phyloP scores from a whole-genome alignment of 345 rosid species.

The Ricinus communis region DNA sequence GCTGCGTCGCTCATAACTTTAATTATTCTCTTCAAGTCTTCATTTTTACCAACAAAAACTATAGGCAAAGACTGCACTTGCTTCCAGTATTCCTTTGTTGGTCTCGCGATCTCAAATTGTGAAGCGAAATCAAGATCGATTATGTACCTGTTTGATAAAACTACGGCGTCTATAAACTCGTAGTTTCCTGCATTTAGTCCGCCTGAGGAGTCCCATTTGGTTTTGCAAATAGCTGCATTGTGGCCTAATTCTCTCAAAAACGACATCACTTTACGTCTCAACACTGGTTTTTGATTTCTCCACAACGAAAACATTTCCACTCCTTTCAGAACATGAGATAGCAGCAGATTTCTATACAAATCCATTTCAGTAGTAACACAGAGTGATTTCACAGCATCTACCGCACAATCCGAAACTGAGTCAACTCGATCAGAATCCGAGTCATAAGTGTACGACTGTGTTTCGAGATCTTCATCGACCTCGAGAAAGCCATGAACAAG shows the following conservation, averaged over 20 bases:
- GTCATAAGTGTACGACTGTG: slow-evolving; percentile 15
- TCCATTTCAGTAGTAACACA: slow-evolving; percentile 28
- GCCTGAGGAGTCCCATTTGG: slow-evolving; percentile 69
- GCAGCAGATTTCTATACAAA: slow-evolving; percentile 42
- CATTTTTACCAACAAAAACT: slow-evolving; percentile 57
- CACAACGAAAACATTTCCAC: slow-evolving; percentile 46
- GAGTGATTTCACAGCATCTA: slow-evolving; percentile 24
- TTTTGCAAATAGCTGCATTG: slow-evolving; percentile 90
- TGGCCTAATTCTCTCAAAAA: slow-evolving; percentile 60
- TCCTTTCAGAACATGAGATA: slow-evolving; percentile 43
- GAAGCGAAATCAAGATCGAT: slow-evolving; percentile 75
- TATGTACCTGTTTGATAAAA: slow-evolving; percentile 45
- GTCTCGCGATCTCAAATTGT: slow-evolving; percentile 81
- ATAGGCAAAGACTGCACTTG: slow-evolving; percentile 48
- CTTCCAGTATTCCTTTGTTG: slow-evolving; percentile 56
- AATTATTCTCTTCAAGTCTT: slow-evolving; percentile 61
- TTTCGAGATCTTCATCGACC: slow-evolving; percentile 23
- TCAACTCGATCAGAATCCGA: slow-evolving; percentile 50
- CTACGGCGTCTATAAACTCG: slow-evolving; percentile 79
- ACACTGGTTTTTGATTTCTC: slow-evolving; percentile 32
- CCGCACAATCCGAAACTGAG: slow-evolving; percentile 29
- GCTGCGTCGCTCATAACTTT: slow-evolving; percentile 59
- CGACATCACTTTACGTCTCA: slow-evolving; percentile 61
- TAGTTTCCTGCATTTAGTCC: slow-evolving; percentile 60
- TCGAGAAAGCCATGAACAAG: slow-evolving; percentile 76